A percentile compares a stretch with the other conserved stretches of the same genome.
These are phyloP conservation scores for Xylariaceae sp. DNA, from an alignment of 2,329 filamentous ascomycete species.

Conservation along the genomic window DNA sequence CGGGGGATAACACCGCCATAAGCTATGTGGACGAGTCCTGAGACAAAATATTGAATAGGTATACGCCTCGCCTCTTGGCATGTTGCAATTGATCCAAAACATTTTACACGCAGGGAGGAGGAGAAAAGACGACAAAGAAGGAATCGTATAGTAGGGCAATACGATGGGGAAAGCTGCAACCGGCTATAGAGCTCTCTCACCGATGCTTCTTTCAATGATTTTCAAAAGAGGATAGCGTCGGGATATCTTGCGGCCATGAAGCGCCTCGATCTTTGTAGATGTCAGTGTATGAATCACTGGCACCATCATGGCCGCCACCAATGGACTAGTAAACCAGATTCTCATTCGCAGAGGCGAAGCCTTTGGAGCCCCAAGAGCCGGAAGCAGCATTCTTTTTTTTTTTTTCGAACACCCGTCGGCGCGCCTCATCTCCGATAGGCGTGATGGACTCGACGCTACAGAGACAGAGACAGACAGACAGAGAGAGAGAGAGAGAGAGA, in stretches of 20 bases:
- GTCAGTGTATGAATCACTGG: neutral
- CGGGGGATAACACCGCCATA: neutral
- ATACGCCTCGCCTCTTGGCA: neutral
- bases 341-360: neutral
- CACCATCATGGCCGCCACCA: neutral
- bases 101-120: neutral
- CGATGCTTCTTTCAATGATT: too few species aligned
- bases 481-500: too few species aligned
- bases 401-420: constrained; percentile 5
- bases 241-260: neutral
- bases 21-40: neutral
- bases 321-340: neutral
- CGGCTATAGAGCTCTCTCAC: too few species aligned
- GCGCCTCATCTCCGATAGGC: constrained; percentile 9
- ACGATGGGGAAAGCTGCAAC: neutral
- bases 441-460: constrained; percentile 3
- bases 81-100: neutral
- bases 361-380: neutral
- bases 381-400: constrained; percentile 13
- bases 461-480: constrained; percentile 3
- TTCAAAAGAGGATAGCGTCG: neutral
- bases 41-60: neutral
- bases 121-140: neutral
- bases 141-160: neutral
- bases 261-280: constrained; percentile 1